Percentiles rank a stretch among this genome's conserved stretches.
phyloP scores from a whole-genome alignment of 192 early-diverging fungal genomes.

The Anaeromyces robustus region DNA sequence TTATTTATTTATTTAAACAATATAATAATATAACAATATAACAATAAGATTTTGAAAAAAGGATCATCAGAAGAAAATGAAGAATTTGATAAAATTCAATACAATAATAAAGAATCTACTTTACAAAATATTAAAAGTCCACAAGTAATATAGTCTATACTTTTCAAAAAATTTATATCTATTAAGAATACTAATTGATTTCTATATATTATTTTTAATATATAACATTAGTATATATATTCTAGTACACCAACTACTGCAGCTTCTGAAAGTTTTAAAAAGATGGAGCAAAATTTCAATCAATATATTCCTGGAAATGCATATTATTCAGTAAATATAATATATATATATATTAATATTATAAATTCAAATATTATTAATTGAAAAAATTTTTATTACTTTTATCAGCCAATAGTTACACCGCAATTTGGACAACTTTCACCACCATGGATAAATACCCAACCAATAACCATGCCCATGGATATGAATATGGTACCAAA shows the following conservation, averaged over 20 bases:
- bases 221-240: neutral
- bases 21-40: too few species aligned
- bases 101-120: neutral
- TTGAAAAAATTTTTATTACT: too few species aligned
- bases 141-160: neutral
- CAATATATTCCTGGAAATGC: neutral
- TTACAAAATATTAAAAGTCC: neutral
- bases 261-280: neutral
- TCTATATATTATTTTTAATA: too few species aligned
- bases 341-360: neutral
- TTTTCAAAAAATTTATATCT: too few species aligned
- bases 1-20: too few species aligned
- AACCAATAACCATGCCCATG: neutral
- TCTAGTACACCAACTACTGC: neutral
- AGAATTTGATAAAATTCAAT: neutral
- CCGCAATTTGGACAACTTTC: neutral
- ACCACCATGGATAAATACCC: neutral
- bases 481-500: neutral
- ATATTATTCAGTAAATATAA: neutral
- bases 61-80: neutral
- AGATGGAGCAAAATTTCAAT: neutral
- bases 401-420: neutral
- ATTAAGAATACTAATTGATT: too few species aligned
- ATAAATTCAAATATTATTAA: too few species aligned
- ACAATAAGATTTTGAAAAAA: neutral